phyloP scores from a whole-genome alignment of 768 basidiomycete genomes.

The Gloeopeniophorella convolvens region DNA sequence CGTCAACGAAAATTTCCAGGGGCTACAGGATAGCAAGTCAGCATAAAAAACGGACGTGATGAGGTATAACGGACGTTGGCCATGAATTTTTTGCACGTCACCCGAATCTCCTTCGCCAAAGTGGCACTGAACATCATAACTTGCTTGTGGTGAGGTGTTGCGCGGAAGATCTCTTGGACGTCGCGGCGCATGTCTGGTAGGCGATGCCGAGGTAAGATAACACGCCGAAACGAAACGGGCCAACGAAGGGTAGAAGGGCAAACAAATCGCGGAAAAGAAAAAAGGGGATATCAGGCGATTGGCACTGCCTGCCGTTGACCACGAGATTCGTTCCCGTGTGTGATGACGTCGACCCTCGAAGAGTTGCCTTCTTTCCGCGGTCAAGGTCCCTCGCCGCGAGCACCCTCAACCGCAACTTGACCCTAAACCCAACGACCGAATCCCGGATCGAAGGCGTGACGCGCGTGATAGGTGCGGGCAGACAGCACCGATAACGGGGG shows the following conservation, averaged over 20 bases:
- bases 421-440: conserved; percentile 21
- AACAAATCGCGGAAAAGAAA: conserved; percentile 33
- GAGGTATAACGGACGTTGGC: conserved; percentile 65
- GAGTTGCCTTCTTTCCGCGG: conserved; percentile 11
- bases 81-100: conserved; percentile 99
- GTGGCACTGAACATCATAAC: conserved; percentile 99
- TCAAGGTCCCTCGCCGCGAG: conserved; percentile 8
- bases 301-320: conserved; percentile 12
- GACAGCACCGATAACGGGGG: conserved; percentile 47
- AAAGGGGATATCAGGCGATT: conserved; percentile 14
- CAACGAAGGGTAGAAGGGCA: conserved; percentile 47
- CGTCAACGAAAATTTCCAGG: conserved; percentile 98
- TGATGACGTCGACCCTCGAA: conserved; percentile 17
- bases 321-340: conserved; percentile 6
- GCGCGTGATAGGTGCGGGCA: conserved; percentile 22
- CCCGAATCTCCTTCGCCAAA: conserved; percentile 90
- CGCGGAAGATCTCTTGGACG: conserved; percentile 99
- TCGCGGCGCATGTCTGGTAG: conserved; percentile 99
- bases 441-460: conserved; percentile 18
- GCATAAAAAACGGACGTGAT: background rate
- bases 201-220: conserved; percentile 63
- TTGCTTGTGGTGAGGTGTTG: conserved; percentile 99
- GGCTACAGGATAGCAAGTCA: conserved; percentile 48
- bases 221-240: conserved; percentile 41
- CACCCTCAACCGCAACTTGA: conserved; percentile 9